phyloP scores from a whole-genome alignment of 805 yeast species.

The Yamadazyma ubonensis region DNA sequence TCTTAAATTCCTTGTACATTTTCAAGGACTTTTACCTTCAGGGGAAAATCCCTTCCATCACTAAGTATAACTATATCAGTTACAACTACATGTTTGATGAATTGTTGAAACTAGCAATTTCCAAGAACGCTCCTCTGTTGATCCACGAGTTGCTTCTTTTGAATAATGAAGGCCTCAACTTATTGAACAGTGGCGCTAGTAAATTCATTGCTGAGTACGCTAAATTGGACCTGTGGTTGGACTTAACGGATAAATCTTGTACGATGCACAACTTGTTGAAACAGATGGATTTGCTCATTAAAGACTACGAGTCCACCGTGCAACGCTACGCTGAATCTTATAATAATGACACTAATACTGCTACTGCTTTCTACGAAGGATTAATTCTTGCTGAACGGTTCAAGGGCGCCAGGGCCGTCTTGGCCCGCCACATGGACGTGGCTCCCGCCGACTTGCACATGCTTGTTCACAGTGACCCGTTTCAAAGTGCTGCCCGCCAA shows the following conservation, averaged over 20 bases:
- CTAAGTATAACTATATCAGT: constrained; percentile 17
- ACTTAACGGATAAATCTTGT: constrained; percentile 16
- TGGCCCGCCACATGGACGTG: constrained; percentile 14
- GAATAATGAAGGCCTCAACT: constrained; percentile 11
- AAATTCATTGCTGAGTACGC: constrained; percentile 19
- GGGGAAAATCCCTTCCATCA: constrained; percentile 18
- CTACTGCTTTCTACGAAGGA: constrained; percentile 20
- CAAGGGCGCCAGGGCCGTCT: constrained; percentile 20
- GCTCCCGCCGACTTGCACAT: constrained; percentile 9
- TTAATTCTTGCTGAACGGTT: constrained; percentile 26
- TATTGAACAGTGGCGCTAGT: constrained; percentile 13
- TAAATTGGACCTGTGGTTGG: constrained; percentile 22
- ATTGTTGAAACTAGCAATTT: constrained; percentile 18
- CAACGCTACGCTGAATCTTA: no score
- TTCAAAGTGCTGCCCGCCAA: neutral
- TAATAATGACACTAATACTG: no score
- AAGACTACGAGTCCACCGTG: constrained; percentile 18
- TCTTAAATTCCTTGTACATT: constrained; percentile 26
- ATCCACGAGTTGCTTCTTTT: constrained; percentile 21
- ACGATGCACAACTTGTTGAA: constrained; percentile 17
- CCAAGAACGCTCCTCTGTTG: no score
- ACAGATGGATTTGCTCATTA: constrained; percentile 18
- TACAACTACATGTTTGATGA: constrained; percentile 23
- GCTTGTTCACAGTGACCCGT: constrained; percentile 5
- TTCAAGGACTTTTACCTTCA: constrained; percentile 23